Evolutionary conservation across 2,329 filamentous ascomycete species (phyloP), one percentile per base, ranked within the genome.

Genomic region (Parascedosporium putredinis): DNA sequence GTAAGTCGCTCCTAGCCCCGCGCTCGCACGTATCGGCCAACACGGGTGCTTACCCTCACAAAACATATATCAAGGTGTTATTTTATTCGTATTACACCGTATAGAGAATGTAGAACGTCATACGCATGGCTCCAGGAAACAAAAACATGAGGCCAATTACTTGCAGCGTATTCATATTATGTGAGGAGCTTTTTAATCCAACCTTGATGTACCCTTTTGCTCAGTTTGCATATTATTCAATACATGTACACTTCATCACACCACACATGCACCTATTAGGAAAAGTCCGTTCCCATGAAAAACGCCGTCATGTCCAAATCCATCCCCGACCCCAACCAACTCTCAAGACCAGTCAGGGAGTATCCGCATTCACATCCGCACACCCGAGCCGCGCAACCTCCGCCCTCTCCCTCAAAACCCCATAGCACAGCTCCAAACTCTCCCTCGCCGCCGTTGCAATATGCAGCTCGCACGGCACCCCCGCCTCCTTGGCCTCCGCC

Each of bases 401-500:
- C 4, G 18, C 38, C 2, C 25, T 12, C 6, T 8, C 34, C 40
- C 57, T 51, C 7, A 70, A 42, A 12, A 67, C 40, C 4, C 53
- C 54, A 46, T 59, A 55, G 16, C 64, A 68, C 3, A 62, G 47
- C 18, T 58, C 52, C 10, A 71, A 54, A 38, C 62, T 66, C 7
- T 64, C 60, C 45, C 55, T 60, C n/a, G 61, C 66, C n/a, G 54
- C 57, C 27, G 58, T 52, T 2, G 60, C 60, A 44, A 69, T 58
- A 5, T 49, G 51, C 8, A 56, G 27, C 31, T 67, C 62, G 23
- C 51, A 53, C 6, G 57, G 18, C 10, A 18, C 29, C 4, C 56
- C 60, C 5, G 45, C 52, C 31, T 67, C 63, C 2, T 60, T 55
- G 2, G 66, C 65, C 46, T 69, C 64, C 1, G 66, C 59, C 49